Evolutionary conservation across 139 green algal species (phyloP).

Genomic region (Raphidocelis subcapitata): DNA sequence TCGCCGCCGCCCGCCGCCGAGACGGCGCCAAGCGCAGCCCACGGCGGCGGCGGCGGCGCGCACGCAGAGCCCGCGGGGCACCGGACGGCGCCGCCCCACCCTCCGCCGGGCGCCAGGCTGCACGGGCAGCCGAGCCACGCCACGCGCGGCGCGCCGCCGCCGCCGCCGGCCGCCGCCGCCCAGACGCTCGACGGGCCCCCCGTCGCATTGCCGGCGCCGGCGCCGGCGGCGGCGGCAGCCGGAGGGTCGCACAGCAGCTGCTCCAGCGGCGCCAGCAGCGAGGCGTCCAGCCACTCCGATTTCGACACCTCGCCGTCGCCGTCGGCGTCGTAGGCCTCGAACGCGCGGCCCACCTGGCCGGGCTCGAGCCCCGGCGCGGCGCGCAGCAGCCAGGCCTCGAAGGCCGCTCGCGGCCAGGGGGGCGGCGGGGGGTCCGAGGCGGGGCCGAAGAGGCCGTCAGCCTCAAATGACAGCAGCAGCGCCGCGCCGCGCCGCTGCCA

Average conservation of each 20-base stretch:
- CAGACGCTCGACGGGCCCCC: too few relatives aligned
- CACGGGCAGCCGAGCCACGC: not conserved
- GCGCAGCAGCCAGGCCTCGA: not conserved
- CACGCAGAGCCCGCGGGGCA: conserved; percentile 36
- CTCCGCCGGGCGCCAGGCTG: not conserved
- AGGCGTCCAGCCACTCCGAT: not conserved
- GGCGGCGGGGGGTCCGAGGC: too few relatives aligned
- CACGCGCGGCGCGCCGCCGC: too few relatives aligned
- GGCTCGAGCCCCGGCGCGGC: not conserved
- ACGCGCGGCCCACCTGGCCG: not conserved
- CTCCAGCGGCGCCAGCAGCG: not conserved
- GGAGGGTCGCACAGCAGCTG: not conserved
- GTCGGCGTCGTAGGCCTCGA: not conserved
- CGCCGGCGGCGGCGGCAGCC: not conserved
- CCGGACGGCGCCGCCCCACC: not conserved
- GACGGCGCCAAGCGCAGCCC: not conserved
- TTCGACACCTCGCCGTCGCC: not conserved
- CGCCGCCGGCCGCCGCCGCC: too few relatives aligned
- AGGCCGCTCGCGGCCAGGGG: not conserved
- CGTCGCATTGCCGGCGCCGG: too few relatives aligned
- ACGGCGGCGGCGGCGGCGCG: not conserved
- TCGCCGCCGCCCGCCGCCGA: not conserved
- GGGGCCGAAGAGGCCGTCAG: not conserved
- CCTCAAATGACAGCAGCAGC: not conserved
- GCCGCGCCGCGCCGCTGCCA: not conserved